phyloP scores from a whole-genome alignment of 208 protist species.

The Trypanosoma cruzi region DNA sequence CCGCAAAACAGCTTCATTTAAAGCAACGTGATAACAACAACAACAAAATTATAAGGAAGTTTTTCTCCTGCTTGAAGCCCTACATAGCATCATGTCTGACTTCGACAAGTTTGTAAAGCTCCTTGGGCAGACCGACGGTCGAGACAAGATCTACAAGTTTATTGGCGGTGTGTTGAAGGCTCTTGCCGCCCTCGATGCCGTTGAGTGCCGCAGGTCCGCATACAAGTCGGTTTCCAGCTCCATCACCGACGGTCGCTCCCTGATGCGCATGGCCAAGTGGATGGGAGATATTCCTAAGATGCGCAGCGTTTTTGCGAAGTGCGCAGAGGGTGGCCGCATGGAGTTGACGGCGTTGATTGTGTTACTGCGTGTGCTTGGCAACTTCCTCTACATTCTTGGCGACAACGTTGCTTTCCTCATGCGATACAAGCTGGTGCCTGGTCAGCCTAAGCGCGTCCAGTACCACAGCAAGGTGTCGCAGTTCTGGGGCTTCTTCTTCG shows the following conservation, averaged over 20 bases:
- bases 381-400: slow-evolving; percentile 90
- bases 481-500: slow-evolving; percentile 93
- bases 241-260: slow-evolving; percentile 78
- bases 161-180: slow-evolving; percentile 81
- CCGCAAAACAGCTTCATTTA: neutral
- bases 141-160: slow-evolving; percentile 94
- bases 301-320: slow-evolving; percentile 42
- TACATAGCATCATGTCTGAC: slow-evolving; percentile 51
- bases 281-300: slow-evolving; percentile 87
- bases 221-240: slow-evolving; percentile 67
- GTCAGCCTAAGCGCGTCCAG: slow-evolving; percentile 52
- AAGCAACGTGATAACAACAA: neutral
- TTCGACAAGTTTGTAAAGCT: slow-evolving; percentile 86
- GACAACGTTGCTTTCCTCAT: slow-evolving; percentile 89
- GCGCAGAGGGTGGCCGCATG: slow-evolving; percentile 45
- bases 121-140: slow-evolving; percentile 87
- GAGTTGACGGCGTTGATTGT: slow-evolving; percentile 75
- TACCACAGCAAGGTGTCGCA: slow-evolving; percentile 81
- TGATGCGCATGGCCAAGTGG: slow-evolving; percentile 94
- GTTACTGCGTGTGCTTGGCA: slow-evolving; percentile 81
- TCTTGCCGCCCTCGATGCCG: slow-evolving; percentile 44
- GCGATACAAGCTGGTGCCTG: slow-evolving; percentile 71
- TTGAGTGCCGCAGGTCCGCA: slow-evolving; percentile 38
- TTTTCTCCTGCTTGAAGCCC: neutral
- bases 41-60: neutral